A percentile compares a stretch with the other conserved stretches of the same genome.
Evolutionary conservation across 2,329 filamentous ascomycete species (phyloP).

Genomic region (Tolypocladium tropicale): DNA sequence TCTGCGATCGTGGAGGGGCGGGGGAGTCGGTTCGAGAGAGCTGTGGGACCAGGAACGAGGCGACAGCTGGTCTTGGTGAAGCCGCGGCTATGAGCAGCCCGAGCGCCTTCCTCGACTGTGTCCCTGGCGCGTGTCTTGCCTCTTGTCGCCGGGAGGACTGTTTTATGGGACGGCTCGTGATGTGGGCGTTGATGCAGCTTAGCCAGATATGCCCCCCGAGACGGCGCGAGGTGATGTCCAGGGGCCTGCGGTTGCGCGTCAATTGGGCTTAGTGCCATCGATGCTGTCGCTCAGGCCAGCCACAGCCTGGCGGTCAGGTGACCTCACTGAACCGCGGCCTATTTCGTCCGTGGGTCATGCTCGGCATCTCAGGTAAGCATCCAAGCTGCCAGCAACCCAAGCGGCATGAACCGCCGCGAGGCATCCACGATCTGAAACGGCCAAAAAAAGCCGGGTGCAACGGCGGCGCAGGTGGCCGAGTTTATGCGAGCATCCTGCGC

Average conservation of each 20-base stretch:
- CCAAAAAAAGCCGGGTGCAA: not conserved
- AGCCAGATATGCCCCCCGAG: not conserved
- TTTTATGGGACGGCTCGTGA: not conserved
- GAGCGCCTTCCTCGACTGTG: not conserved
- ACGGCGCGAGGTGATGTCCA: not conserved
- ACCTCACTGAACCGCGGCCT: not conserved
- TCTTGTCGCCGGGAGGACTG: not conserved
- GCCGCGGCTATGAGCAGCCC: not conserved
- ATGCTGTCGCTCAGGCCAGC: not conserved
- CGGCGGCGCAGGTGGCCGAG: not conserved
- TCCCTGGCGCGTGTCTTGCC: not conserved
- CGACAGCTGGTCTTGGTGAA: not conserved
- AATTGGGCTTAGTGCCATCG: not conserved
- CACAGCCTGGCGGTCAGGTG: not conserved
- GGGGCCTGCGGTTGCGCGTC: not conserved
- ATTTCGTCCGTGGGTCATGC: not conserved
- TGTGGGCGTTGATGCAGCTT: not conserved
- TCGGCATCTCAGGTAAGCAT: not conserved
- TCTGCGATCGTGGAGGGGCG: conserved; percentile 5
- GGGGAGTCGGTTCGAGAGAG: conserved; percentile 5
- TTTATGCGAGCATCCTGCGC: not conserved
- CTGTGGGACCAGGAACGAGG: not conserved
- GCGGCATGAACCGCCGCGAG: not conserved
- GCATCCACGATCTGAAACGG: not conserved
- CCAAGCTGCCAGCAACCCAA: not conserved